Percentiles rank a stretch among this genome's conserved stretches.
These are phyloP conservation scores for Microcyclosporella mali DNA, from an alignment of 2,329 filamentous ascomycete species.

Conservation along the genomic window DNA sequence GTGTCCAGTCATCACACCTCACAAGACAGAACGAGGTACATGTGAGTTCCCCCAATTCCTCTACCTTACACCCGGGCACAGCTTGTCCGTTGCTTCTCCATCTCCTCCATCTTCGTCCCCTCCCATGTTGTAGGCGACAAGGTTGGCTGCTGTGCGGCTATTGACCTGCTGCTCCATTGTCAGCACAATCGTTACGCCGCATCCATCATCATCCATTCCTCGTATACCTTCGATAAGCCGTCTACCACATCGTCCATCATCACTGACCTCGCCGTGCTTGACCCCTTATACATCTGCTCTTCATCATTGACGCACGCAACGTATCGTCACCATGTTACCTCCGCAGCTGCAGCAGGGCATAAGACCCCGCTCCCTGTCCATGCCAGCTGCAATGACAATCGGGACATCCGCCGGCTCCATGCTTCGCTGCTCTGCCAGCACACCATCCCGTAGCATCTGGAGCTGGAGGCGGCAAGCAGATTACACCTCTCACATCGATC, in stretches of 20 bases:
- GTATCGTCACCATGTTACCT: constrained; percentile 21
- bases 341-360: constrained; percentile 22
- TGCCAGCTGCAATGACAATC: constrained; percentile 9
- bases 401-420: constrained; percentile 13
- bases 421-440: constrained; percentile 8
- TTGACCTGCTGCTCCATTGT: no score
- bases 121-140: not conserved
- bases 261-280: no score
- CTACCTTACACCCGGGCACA: no score
- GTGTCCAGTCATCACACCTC: no score
- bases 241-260: no score
- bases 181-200: not conserved
- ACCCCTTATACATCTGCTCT: no score
- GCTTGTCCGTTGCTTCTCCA: not conserved
- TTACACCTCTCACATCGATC: constrained; percentile 29
- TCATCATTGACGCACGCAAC: no score
- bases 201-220: not conserved
- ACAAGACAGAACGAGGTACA: no score
- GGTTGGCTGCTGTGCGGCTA: not conserved
- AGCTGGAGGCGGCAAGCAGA: constrained; percentile 21
- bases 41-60: no score
- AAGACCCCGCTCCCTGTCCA: constrained; percentile 12
- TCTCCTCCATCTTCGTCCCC: not conserved
- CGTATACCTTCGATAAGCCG: not conserved
- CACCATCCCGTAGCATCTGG: constrained; percentile 22